Conservation (phyloP, 225 moss, liverwort and hornwort species). For the Neckera pumila region DNA sequence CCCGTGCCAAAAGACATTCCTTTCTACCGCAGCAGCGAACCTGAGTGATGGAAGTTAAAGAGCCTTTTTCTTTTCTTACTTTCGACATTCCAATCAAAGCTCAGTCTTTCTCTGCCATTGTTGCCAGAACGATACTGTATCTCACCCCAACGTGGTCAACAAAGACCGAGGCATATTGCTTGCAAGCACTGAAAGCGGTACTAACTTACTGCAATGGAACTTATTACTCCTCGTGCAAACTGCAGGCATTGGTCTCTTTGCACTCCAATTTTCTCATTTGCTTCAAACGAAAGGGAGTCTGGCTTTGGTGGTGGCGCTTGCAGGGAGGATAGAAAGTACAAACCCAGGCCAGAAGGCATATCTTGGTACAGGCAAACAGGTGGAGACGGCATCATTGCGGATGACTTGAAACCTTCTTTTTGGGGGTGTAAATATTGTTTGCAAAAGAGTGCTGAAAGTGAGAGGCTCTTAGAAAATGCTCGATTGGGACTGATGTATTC, state of each 20-base stretch:
- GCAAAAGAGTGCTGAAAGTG: background rate
- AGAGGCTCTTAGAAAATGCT: background rate
- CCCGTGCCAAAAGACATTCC: background rate
- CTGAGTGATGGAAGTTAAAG: background rate
- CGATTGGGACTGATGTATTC: background rate
- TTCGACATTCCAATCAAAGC: background rate
- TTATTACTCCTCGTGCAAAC: background rate
- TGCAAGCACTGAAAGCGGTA: background rate
- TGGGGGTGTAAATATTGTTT: background rate
- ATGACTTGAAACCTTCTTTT: background rate
- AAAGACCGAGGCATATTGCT: background rate
- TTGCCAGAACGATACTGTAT: no score
- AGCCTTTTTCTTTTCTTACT: background rate
- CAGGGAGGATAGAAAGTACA: background rate
- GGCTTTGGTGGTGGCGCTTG: background rate
- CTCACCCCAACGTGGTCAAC: background rate
- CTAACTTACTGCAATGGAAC: background rate
- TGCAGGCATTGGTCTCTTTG: background rate
- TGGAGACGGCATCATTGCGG: background rate
- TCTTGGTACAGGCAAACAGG: background rate
- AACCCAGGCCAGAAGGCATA: background rate
- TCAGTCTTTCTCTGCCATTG: background rate
- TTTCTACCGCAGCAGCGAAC: background rate
- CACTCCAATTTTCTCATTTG: background rate
- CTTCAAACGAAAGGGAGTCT: background rate